These are phyloP conservation scores for Globisporangium apiculatum DNA, from an alignment of 352 stramenopile species.

Conservation along the genomic window DNA sequence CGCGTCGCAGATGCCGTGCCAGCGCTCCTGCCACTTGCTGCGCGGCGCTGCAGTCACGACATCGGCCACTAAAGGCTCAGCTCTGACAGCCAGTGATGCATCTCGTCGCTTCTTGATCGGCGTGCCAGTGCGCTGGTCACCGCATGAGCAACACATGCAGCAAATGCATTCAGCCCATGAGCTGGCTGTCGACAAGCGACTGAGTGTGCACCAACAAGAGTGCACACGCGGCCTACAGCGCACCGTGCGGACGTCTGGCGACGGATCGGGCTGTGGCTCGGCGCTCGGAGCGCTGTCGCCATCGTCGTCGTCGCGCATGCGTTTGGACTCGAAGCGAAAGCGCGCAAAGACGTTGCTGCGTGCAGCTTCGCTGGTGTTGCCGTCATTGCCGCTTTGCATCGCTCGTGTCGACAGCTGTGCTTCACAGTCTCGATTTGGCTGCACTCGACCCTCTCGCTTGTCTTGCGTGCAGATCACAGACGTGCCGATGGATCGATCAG, in stretches of 20 bases:
- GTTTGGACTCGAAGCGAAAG: slow-evolving; percentile 59
- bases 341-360: slow-evolving; percentile 33
- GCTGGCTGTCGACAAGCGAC: not conserved
- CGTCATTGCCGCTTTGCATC: too few species aligned
- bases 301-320: slow-evolving; percentile 15
- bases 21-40: slow-evolving; percentile 78
- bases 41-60: not conserved
- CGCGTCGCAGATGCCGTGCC: slow-evolving; percentile 62
- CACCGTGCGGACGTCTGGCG: not conserved
- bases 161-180: not conserved
- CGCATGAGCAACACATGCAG: not conserved
- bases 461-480: too few species aligned
- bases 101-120: slow-evolving; percentile 1
- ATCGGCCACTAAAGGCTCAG: too few species aligned
- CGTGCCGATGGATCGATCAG: too few species aligned
- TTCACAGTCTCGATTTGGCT: too few species aligned
- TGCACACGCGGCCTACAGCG: not conserved
- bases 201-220: too few species aligned
- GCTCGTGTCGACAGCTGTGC: too few species aligned
- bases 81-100: not conserved
- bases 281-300: slow-evolving; percentile 4
- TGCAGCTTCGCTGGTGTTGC: too few species aligned
- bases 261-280: not conserved
- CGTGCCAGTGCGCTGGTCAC: not conserved
- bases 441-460: too few species aligned